These are phyloP conservation scores for Apiospora phragmitis DNA, from an alignment of 2,329 filamentous ascomycete species.

Conservation along the genomic window DNA sequence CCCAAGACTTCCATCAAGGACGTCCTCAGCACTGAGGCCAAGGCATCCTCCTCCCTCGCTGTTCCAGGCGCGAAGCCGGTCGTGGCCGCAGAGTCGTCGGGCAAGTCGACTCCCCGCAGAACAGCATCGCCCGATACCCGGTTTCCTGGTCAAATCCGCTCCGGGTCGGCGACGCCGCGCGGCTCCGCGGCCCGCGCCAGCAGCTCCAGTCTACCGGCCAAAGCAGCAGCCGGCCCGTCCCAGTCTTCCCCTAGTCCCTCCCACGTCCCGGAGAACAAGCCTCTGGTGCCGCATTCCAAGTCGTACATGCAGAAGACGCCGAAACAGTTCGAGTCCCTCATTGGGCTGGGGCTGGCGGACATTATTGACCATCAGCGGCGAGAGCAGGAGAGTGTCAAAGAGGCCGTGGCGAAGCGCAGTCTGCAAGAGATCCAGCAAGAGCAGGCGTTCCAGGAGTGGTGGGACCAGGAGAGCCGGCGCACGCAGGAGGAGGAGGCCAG, in stretches of 20 bases:
- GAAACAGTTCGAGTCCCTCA: constrained; percentile 59
- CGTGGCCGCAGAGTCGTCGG: constrained; percentile 41
- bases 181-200: constrained; percentile 14
- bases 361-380: constrained; percentile 86
- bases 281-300: constrained; percentile 59
- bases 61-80: constrained; percentile 41
- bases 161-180: constrained; percentile 18
- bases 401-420: constrained; percentile 84
- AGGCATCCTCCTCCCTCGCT: constrained; percentile 28
- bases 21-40: constrained; percentile 38
- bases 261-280: constrained; percentile 33
- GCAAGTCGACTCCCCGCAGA: constrained; percentile 43
- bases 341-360: constrained; percentile 78
- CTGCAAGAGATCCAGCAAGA: constrained; percentile 95
- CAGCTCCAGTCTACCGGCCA: constrained; percentile 10
- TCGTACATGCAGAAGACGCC: constrained; percentile 58
- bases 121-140: constrained; percentile 64
- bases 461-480: constrained; percentile 80
- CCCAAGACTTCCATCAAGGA: constrained; percentile 54
- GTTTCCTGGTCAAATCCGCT: constrained; percentile 56
- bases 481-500: constrained; percentile 63
- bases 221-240: not conserved
- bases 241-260: constrained; percentile 29
- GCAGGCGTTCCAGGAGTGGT: constrained; percentile 96
- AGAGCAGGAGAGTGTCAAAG: constrained; percentile 79